Evolutionary conservation across 441 rosid genomes (phyloP).

Genomic region (Euphorbia corollata): DNA sequence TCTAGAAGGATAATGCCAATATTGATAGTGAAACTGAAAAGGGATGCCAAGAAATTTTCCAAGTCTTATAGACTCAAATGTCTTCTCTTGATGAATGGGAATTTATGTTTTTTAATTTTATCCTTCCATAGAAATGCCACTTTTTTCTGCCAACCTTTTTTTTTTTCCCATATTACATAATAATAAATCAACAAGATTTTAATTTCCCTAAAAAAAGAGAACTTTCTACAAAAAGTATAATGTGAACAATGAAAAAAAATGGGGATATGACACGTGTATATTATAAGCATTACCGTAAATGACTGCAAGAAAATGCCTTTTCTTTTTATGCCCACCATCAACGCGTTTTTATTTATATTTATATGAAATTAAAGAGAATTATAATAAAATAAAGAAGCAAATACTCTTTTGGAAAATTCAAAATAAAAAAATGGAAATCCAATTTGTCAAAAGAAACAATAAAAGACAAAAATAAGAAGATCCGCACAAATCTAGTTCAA

Average conservation of each 20-base stretch:
- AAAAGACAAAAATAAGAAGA: slow-evolving; percentile 8
- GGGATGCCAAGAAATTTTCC: background rate
- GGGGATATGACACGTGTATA: background rate
- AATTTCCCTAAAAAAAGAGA: background rate
- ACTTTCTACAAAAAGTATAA: background rate
- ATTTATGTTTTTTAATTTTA: background rate
- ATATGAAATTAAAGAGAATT: background rate
- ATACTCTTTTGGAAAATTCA: background rate
- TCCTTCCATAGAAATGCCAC: background rate
- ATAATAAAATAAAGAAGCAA: background rate
- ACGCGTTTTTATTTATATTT: slow-evolving; percentile 4
- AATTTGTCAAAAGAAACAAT: background rate
- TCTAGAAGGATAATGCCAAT: slow-evolving; percentile 11
- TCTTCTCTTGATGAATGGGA: background rate
- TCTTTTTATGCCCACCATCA: background rate
- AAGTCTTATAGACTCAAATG: slow-evolving; percentile 4
- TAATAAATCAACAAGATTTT: background rate
- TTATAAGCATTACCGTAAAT: slow-evolving; percentile 10
- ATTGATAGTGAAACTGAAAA: background rate
- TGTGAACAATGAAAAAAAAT: background rate
- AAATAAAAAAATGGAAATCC: background rate
- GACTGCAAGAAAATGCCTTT: slow-evolving; percentile 14
- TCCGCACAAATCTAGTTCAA: background rate
- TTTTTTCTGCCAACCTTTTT: background rate
- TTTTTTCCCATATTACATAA: background rate